These are phyloP conservation scores for Colletotrichum endophyticum DNA, from an alignment of 2,329 filamentous ascomycete genomes.

Conservation along the genomic window DNA sequence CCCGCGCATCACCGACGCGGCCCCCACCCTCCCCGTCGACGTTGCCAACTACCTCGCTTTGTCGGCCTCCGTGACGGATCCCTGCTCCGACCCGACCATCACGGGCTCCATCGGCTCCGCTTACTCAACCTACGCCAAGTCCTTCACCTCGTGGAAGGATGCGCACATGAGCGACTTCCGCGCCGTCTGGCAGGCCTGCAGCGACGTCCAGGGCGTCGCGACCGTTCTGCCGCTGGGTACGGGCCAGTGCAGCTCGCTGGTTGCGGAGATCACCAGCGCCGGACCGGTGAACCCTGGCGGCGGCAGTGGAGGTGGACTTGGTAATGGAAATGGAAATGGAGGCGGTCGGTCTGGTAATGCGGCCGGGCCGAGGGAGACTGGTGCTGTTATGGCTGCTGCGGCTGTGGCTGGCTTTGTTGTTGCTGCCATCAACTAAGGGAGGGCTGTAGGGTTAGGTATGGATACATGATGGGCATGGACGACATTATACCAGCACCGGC, in stretches of 20 bases:
- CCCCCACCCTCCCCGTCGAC: slow-evolving; percentile 23
- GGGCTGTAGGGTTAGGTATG: neutral
- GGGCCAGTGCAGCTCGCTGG: slow-evolving; percentile 9
- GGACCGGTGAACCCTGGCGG: neutral
- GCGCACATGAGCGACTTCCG: slow-evolving; percentile 22
- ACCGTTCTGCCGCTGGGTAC: slow-evolving; percentile 4
- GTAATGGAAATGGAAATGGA: neutral
- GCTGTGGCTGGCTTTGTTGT: slow-evolving; percentile 8
- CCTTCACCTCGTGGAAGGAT: slow-evolving; percentile 26
- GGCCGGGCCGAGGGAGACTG: slow-evolving; percentile 1
- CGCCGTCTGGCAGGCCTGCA: slow-evolving; percentile 28
- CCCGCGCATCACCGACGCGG: slow-evolving; percentile 21
- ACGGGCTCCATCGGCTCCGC: slow-evolving; percentile 30
- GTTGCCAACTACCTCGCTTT: slow-evolving; percentile 27
- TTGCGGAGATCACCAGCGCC: slow-evolving; percentile 15
- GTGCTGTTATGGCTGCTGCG: slow-evolving; percentile 1
- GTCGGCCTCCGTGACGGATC: slow-evolving; percentile 22
- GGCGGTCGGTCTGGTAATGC: neutral
- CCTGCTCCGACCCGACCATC: slow-evolving; percentile 28
- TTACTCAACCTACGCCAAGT: slow-evolving; percentile 27
- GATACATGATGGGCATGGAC: neutral
- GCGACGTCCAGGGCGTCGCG: slow-evolving; percentile 27
- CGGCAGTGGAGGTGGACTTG: neutral
- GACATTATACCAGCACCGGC: neutral
- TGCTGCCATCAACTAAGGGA: neutral